Conservation (phyloP, 164 flowering plant species). For the Piper longum region DNA sequence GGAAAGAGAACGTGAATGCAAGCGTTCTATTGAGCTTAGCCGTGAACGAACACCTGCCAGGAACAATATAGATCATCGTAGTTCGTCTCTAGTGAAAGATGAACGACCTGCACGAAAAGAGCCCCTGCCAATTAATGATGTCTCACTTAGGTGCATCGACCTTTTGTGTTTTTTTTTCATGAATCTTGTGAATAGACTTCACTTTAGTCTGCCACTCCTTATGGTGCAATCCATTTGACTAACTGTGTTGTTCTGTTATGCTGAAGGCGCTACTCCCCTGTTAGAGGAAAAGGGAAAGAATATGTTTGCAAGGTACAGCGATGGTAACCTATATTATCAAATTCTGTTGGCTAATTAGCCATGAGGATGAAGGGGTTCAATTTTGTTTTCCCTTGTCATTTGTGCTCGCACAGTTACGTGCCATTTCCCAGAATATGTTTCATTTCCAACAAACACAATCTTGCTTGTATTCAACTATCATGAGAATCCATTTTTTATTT, state of each 20-base stretch:
- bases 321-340: background rate
- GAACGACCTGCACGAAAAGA: conserved; percentile 39
- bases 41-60: conserved; percentile 68
- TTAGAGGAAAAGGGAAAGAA: conserved; percentile 88
- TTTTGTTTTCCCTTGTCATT: background rate
- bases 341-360: background rate
- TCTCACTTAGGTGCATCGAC: conserved; percentile 71
- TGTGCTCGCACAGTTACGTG: no score
- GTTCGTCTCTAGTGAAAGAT: conserved; percentile 45
- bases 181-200: conserved; percentile 37
- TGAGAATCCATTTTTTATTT: no score
- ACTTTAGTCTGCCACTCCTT: conserved; percentile 33
- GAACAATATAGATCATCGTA: conserved; percentile 52
- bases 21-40: conserved; percentile 43
- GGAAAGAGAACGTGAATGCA: conserved; percentile 37
- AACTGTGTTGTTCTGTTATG: conserved; percentile 68
- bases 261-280: conserved; percentile 97
- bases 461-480: no score
- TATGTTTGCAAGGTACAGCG: conserved; percentile 97
- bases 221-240: conserved; percentile 46
- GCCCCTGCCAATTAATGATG: conserved; percentile 51
- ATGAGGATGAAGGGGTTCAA: background rate
- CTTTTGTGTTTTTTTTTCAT: conserved; percentile 33
- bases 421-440: no score
- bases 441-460: no score